phyloP scores from a whole-genome alignment of 139 green algal genomes.

The Prasinococcaceae sp. region DNA sequence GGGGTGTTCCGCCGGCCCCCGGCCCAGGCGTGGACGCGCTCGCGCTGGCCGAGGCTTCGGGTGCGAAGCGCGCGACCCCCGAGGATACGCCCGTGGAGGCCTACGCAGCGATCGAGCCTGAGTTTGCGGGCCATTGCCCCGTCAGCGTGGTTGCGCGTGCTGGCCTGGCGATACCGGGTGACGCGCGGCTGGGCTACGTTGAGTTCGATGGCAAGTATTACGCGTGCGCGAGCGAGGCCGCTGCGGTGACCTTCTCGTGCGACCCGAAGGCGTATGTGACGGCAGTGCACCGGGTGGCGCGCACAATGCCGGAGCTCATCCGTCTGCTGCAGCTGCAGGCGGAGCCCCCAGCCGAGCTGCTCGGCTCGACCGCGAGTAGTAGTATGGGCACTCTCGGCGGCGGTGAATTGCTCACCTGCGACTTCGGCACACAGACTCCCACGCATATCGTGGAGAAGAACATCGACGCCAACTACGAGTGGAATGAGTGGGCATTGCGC shows the following conservation, averaged over 20 bases:
- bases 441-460: slow-evolving; percentile 47
- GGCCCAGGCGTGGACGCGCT: no score
- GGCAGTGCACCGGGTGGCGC: neutral
- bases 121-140: slow-evolving; percentile 7
- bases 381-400: no score
- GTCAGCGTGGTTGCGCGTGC: slow-evolving; percentile 4
- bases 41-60: no score
- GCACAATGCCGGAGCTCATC: neutral
- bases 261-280: slow-evolving; percentile 5
- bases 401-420: no score
- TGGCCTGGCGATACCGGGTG: neutral
- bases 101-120: neutral
- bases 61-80: no score
- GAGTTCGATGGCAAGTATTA: slow-evolving; percentile 16
- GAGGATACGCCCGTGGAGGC: no score
- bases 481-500: slow-evolving; percentile 60
- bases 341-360: no score
- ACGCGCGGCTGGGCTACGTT: neutral
- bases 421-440: slow-evolving; percentile 51
- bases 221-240: slow-evolving; percentile 18
- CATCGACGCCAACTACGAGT: slow-evolving; percentile 43
- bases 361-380: no score
- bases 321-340: neutral
- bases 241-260: slow-evolving; percentile 15
- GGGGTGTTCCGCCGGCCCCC: neutral